Percentiles rank a stretch among this genome's conserved stretches.
phyloP scores from a whole-genome alignment of 345 rosid species.

The Brassica rapa region DNA sequence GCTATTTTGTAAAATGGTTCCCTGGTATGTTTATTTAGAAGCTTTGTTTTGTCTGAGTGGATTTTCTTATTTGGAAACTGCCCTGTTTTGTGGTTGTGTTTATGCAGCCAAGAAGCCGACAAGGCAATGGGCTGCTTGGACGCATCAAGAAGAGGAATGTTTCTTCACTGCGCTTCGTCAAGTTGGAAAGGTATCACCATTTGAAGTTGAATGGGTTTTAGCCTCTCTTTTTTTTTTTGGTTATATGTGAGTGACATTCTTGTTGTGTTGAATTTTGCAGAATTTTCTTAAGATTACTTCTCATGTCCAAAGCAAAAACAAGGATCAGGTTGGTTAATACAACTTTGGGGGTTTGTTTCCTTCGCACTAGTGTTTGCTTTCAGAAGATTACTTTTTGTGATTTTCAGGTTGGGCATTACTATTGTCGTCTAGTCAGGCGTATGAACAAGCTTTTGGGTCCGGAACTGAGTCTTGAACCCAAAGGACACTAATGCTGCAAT shows the following conservation, averaged over 20 bases:
- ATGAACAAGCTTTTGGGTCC: constrained; percentile 99
- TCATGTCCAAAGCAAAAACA: constrained; percentile 94
- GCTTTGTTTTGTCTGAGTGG: constrained; percentile 9
- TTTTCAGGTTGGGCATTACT: constrained; percentile 92
- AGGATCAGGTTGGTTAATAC: constrained; percentile 78
- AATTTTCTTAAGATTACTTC: constrained; percentile 96
- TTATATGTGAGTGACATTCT: constrained; percentile 3
- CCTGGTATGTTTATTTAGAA: constrained; percentile 57
- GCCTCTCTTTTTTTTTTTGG: neutral
- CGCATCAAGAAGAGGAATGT: constrained; percentile 96
- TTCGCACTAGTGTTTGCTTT: constrained; percentile 13
- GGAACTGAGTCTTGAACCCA: constrained; percentile 75
- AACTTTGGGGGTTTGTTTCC: neutral
- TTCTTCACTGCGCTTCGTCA: constrained; percentile 97
- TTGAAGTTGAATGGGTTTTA: neutral
- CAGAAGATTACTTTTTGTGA: neutral
- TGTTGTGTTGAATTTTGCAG: constrained; percentile 48
- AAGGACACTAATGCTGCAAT: constrained; percentile 99
- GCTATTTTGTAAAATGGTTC: neutral
- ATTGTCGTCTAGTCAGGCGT: constrained; percentile 93
- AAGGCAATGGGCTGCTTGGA: constrained; percentile 99
- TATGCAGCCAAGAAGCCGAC: constrained; percentile 78
- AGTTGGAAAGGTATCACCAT: constrained; percentile 83
- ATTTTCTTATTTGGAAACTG: neutral
- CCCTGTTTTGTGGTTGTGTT: no score